Percentiles rank a stretch among this genome's conserved stretches.
Evolutionary conservation across 331 rosid species (phyloP).

Genomic region (Cydonia oblonga): DNA sequence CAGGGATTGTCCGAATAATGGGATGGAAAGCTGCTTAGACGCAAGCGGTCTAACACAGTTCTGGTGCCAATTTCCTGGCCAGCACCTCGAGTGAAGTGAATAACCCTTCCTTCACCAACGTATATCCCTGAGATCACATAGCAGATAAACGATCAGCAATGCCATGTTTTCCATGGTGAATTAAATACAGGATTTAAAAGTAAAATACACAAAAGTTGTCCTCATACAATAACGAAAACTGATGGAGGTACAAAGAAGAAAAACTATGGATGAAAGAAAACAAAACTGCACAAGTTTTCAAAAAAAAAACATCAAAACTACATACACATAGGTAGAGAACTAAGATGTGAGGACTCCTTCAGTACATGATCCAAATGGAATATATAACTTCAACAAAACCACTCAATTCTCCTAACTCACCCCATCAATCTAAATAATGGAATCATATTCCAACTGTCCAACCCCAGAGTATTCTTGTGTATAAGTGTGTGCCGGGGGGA

Average conservation of each 20-base stretch:
- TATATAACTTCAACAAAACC: not conserved
- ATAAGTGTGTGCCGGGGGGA: not conserved
- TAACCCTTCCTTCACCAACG: slow-evolving; percentile 51
- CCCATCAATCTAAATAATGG: not conserved
- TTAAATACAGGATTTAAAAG: not conserved
- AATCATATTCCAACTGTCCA: not conserved
- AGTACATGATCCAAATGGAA: not conserved
- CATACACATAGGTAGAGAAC: not conserved
- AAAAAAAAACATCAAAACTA: not conserved
- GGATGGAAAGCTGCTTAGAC: slow-evolving; percentile 30
- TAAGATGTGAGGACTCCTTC: not conserved
- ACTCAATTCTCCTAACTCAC: not conserved
- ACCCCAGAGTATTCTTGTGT: not conserved
- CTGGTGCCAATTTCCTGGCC: slow-evolving; percentile 38
- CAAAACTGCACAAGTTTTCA: not conserved
- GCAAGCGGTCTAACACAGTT: slow-evolving; percentile 28
- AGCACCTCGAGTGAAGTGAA: slow-evolving; percentile 59
- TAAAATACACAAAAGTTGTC: not conserved
- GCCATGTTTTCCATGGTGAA: not conserved
- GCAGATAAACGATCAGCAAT: not conserved
- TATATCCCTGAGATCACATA: slow-evolving; percentile 45
- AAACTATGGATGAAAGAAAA: not conserved
- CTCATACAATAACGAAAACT: not conserved
- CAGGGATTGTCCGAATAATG: slow-evolving; percentile 32
- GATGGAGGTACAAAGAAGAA: not conserved